A percentile compares a stretch with the other conserved stretches of the same genome.
Conservation (phyloP, 192 early-diverging fungal species). For the Linnemannia hyalina region DNA sequence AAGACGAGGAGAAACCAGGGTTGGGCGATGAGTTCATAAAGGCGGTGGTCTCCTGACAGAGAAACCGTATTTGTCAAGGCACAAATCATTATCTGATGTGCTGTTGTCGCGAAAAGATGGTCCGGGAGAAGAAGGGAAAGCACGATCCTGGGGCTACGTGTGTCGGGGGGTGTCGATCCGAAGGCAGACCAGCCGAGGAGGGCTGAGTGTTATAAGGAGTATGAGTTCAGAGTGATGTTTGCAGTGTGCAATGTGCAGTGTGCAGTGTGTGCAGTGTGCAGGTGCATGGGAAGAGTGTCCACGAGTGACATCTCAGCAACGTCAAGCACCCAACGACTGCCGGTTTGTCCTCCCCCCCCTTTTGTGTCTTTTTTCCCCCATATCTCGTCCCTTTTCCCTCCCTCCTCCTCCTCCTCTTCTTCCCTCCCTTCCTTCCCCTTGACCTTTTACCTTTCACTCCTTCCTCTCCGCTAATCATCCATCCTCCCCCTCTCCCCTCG, state of each 20-base stretch:
- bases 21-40: too few relatives aligned
- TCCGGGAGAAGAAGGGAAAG: conserved; percentile 1
- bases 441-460: not conserved
- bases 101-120: not conserved
- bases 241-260: too few relatives aligned
- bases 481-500: not conserved
- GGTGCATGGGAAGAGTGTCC: too few relatives aligned
- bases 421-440: not conserved
- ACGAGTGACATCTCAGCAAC: too few relatives aligned
- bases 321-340: not conserved
- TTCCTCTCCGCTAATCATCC: not conserved
- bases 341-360: not conserved
- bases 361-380: not conserved
- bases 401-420: not conserved
- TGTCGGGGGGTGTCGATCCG: not conserved
- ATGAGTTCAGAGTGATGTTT: too few relatives aligned
- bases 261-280: too few relatives aligned
- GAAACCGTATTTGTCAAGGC: not conserved
- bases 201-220: too few relatives aligned
- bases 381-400: not conserved
- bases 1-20: too few relatives aligned
- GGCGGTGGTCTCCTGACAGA: not conserved
- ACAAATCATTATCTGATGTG: not conserved
- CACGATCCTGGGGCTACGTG: not conserved
- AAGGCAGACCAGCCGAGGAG: not conserved